Evolutionary conservation across 805 yeast genomes (phyloP).

Genomic region (Saturnispora bothae): DNA sequence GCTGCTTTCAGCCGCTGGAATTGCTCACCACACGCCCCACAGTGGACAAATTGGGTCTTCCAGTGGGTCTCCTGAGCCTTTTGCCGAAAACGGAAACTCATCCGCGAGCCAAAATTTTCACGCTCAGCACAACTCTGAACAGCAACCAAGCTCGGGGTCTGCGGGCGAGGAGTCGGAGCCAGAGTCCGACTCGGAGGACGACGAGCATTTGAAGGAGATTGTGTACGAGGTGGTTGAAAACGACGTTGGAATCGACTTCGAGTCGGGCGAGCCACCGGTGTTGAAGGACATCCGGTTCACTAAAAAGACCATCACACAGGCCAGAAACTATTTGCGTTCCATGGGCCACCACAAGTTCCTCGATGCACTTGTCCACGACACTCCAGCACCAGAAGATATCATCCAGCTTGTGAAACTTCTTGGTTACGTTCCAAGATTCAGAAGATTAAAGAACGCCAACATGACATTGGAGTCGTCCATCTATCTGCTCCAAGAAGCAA

Average conservation of each 20-base stretch:
- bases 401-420: slow-evolving; percentile 45
- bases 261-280: slow-evolving; percentile 12
- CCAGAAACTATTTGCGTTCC: slow-evolving; percentile 43
- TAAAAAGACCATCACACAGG: slow-evolving; percentile 34
- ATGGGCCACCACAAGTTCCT: slow-evolving; percentile 54
- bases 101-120: neutral
- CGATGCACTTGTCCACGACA: slow-evolving; percentile 41
- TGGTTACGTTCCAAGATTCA: slow-evolving; percentile 37
- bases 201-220: slow-evolving; percentile 12
- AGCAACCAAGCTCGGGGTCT: neutral
- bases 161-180: slow-evolving; percentile 5
- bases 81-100: neutral
- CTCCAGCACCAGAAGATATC: slow-evolving; percentile 49
- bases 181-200: slow-evolving; percentile 5
- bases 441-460: slow-evolving; percentile 4
- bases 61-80: slow-evolving; percentile 1
- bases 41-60: too few species aligned
- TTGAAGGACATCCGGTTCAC: slow-evolving; percentile 22
- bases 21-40: neutral
- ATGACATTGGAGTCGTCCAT: slow-evolving; percentile 23
- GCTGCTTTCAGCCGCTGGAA: too few species aligned
- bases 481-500: slow-evolving; percentile 48
- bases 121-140: neutral
- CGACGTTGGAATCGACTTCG: slow-evolving; percentile 3
- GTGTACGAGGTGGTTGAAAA: slow-evolving; percentile 8